Conservation (phyloP, 306 rosid species). For the Gastrolobium villosum region DNA sequence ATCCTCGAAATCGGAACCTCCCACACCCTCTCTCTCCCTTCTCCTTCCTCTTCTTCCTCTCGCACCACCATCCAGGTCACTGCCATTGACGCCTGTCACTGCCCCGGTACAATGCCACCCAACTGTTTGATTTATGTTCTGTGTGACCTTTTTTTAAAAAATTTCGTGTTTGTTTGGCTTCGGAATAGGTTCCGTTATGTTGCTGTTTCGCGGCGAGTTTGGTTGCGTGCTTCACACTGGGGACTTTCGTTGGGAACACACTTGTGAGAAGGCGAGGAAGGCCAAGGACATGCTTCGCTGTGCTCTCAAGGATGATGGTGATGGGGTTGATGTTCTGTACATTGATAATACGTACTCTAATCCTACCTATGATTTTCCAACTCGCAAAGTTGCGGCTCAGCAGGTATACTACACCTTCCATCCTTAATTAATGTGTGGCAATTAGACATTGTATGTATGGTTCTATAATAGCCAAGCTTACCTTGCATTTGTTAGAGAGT, state of each 20-base stretch:
- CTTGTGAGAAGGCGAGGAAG: constrained; percentile 53
- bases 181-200: constrained; percentile 68
- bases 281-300: constrained; percentile 55
- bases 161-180: not conserved
- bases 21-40: constrained; percentile 60
- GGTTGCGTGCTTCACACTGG: constrained; percentile 75
- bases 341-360: constrained; percentile 83
- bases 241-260: constrained; percentile 77
- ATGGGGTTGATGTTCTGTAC: constrained; percentile 59
- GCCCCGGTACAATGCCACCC: constrained; percentile 60
- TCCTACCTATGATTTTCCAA: constrained; percentile 70
- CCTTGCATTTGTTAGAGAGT: too few species aligned
- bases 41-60: constrained; percentile 54
- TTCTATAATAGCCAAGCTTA: too few species aligned
- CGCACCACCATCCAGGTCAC: constrained; percentile 53
- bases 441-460: too few species aligned
- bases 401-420: constrained; percentile 51
- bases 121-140: constrained; percentile 46
- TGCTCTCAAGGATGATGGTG: constrained; percentile 53
- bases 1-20: constrained; percentile 56
- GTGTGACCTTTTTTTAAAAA: not conserved
- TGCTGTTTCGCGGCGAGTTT: constrained; percentile 76
- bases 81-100: constrained; percentile 77
- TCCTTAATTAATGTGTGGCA: not conserved
- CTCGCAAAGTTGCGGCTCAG: constrained; percentile 64